Evolutionary conservation across 2,329 filamentous ascomycete genomes (phyloP), one percentile per base, ranked within the genome.

Genomic region (Ambrosiella cleistominuta): DNA sequence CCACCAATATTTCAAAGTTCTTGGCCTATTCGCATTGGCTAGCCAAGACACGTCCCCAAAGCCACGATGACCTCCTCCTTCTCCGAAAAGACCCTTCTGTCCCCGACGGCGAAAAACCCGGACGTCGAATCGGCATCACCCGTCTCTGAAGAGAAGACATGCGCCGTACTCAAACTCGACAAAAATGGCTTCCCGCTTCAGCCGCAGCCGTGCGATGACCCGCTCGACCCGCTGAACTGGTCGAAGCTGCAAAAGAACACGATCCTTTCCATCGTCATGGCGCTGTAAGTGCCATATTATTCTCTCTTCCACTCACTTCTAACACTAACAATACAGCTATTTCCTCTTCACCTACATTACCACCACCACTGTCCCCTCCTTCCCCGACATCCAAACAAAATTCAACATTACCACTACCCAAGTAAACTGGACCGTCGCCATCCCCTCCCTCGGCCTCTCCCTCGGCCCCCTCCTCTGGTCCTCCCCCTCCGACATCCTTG

Each of bases 271-370:
- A 76, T 79, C 60, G 73, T 78, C 13, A 78, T 78, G 75, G 66
- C 72, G 39, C 70, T 76, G 72, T 78, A 69, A 57, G 70, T 66
- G 12, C 3, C 15, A 5, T 40, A 7, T 11, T 13, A 11, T 49
- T 35, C 12, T 13, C 36, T 45, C 36, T 45, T 36, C 35, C 37
- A 42, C 37, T 27, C 15, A 38, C 12, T 27, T 54, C 5, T 12
- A 3, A 17, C 54, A 36, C 36, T 37, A 39, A 42, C 27, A 36
- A 37, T 54, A 12, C 44, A 76, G 74, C 61, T 78, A 79, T 63
- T 80, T 79, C 63, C 67, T 80, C 61, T 78, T 80, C 67, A 79
- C 77, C 13, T 80, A 79, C 66, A 70, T 79, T 61, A 79, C 77
- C 0, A 80, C 76, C 1, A 77, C 74, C 0, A 77, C 76, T 0